Evolutionary conservation across 169 alveolate genomes (phyloP).

Genomic region (Plasmodium adleri): DNA sequence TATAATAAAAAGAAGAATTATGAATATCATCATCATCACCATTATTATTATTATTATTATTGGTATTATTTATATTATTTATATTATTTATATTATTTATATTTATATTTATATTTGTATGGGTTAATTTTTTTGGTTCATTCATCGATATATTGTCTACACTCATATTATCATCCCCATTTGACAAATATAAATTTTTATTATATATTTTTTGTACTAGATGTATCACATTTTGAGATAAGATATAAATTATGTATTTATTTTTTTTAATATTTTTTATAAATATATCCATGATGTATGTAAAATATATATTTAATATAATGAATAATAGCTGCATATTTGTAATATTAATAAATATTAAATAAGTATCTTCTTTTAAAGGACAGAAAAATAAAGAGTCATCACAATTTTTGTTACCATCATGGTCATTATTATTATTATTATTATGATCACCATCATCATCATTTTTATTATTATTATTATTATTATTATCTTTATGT

Average conservation of each 20-base stretch:
- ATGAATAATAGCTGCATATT: constrained; percentile 31
- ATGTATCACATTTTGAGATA: constrained; percentile 10
- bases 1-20: not conserved
- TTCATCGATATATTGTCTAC: no score
- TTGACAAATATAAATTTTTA: not conserved
- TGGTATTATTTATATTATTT: not conserved
- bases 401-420: no score
- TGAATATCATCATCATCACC: not conserved
- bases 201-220: not conserved
- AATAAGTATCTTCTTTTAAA: constrained; percentile 28
- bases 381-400: not conserved
- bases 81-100: not conserved
- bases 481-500: no score
- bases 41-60: no score
- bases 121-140: no score
- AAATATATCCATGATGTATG: constrained; percentile 18
- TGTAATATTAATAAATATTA: constrained; percentile 3
- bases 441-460: no score
- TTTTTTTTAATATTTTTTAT: not conserved
- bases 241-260: constrained; percentile 8
- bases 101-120: not conserved
- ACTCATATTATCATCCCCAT: no score
- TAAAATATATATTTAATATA: constrained; percentile 28
- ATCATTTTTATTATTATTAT: no score
- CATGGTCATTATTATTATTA: no score